Conservation (phyloP, 2,329 filamentous ascomycete species). For the Periconia sp. region DNA sequence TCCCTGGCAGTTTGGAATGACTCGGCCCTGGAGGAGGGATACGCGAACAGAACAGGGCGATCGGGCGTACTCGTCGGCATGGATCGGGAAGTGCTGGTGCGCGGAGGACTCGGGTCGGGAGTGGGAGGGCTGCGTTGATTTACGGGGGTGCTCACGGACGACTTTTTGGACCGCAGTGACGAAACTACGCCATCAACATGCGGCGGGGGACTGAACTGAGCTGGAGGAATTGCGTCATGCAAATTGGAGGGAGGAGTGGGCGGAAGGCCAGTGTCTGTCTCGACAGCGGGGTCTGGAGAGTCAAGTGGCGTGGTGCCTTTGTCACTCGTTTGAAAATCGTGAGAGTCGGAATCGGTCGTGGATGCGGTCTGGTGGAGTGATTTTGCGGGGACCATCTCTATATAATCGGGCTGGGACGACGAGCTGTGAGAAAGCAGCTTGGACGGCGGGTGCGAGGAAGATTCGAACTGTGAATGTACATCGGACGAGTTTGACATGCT, state of each 20-base stretch:
- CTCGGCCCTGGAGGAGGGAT: constrained; percentile 48
- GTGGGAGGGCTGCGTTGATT: constrained; percentile 45
- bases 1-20: constrained; percentile 52
- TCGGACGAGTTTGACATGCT: constrained; percentile 27
- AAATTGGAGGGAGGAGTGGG: constrained; percentile 49
- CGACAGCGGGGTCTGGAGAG: constrained; percentile 25
- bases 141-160: constrained; percentile 45
- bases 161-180: constrained; percentile 42
- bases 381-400: constrained; percentile 22
- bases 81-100: constrained; percentile 18
- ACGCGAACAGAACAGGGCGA: constrained; percentile 31
- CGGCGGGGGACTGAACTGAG: constrained; percentile 26
- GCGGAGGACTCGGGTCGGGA: constrained; percentile 38
- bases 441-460: constrained; percentile 31
- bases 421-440: constrained; percentile 28
- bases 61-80: constrained; percentile 9
- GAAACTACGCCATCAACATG: constrained; percentile 45
- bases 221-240: constrained; percentile 28
- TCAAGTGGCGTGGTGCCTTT: constrained; percentile 30
- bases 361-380: constrained; percentile 22
- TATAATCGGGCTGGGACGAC: constrained; percentile 28
- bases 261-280: constrained; percentile 43
- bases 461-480: constrained; percentile 34
- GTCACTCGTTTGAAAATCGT: constrained; percentile 24
- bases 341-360: constrained; percentile 27